A percentile compares a stretch with the other conserved stretches of the same genome.
These are phyloP conservation scores for Flueggea neowawraea DNA, from an alignment of 441 rosid genomes.

Conservation along the genomic window DNA sequence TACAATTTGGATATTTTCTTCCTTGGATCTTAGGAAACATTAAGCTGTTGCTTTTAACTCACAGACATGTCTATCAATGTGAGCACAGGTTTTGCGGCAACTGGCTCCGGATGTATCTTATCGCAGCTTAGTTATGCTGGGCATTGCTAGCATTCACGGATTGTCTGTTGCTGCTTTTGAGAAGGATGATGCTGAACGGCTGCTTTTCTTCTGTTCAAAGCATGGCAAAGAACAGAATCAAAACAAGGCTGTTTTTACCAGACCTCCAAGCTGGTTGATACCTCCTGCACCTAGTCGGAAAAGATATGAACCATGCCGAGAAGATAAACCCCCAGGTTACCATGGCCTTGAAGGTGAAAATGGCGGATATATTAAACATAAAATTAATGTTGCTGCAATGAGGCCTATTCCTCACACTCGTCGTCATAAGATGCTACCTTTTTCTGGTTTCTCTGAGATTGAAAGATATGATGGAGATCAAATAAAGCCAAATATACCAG, in stretches of 20 bases:
- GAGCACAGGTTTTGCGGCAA: constrained; percentile 77
- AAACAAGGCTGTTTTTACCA: constrained; percentile 27
- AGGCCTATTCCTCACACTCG: constrained; percentile 88
- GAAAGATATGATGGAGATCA: constrained; percentile 79
- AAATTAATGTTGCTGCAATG: constrained; percentile 62
- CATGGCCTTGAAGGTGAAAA: constrained; percentile 39
- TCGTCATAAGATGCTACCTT: constrained; percentile 76
- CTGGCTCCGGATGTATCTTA: constrained; percentile 87
- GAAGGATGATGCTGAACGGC: constrained; percentile 90
- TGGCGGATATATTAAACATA: constrained; percentile 43
- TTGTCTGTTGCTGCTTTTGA: constrained; percentile 94
- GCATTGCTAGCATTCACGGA: constrained; percentile 95
- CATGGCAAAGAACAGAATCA: constrained; percentile 35
- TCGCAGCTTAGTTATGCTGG: constrained; percentile 86
- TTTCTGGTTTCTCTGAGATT: constrained; percentile 67
- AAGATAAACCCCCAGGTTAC: constrained; percentile 33
- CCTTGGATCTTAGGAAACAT: no score
- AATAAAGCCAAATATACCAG: constrained; percentile 58
- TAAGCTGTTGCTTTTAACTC: background rate
- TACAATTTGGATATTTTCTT: no score
- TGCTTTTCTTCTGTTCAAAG: constrained; percentile 69
- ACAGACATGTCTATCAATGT: background rate
- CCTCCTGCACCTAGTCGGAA: constrained; percentile 82
- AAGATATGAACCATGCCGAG: constrained; percentile 54
- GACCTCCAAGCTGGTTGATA: constrained; percentile 70